phyloP scores from a whole-genome alignment of 495 filamentous ascomycete species.

The Tuber umbilicatum region DNA sequence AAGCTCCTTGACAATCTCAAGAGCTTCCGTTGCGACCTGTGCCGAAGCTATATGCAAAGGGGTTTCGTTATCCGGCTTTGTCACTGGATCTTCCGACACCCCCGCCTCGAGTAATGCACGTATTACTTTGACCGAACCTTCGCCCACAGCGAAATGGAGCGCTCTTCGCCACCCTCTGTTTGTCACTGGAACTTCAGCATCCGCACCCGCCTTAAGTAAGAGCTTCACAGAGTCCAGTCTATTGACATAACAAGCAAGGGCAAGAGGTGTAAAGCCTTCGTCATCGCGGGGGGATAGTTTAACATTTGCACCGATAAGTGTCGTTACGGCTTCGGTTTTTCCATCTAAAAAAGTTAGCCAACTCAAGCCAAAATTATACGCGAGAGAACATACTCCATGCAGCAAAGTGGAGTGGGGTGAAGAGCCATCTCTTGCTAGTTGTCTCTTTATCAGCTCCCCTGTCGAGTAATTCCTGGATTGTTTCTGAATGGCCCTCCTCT shows the following conservation, averaged over 20 bases:
- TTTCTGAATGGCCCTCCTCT: not conserved
- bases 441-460: slow-evolving; percentile 5
- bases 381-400: not conserved
- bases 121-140: not conserved
- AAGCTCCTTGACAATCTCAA: not conserved
- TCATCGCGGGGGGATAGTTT: slow-evolving; percentile 3
- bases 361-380: not conserved
- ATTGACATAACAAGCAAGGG: slow-evolving; percentile 3
- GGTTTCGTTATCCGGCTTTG: slow-evolving; percentile 3
- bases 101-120: not conserved
- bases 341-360: slow-evolving; percentile 2
- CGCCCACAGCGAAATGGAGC: slow-evolving; percentile 3
- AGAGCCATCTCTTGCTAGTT: slow-evolving; percentile 4
- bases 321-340: not conserved
- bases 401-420: slow-evolving; percentile 4
- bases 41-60: not conserved
- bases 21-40: not conserved
- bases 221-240: not conserved
- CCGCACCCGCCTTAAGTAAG: not conserved
- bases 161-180: slow-evolving; percentile 2
- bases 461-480: not conserved
- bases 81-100: not conserved
- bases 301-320: not conserved
- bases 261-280: slow-evolving; percentile 5
- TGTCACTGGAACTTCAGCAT: not conserved